A percentile compares a stretch with the other conserved stretches of the same genome.
These are phyloP conservation scores for Colletotrichum sp. DNA, from an alignment of 2,329 filamentous ascomycete species.

Conservation along the genomic window DNA sequence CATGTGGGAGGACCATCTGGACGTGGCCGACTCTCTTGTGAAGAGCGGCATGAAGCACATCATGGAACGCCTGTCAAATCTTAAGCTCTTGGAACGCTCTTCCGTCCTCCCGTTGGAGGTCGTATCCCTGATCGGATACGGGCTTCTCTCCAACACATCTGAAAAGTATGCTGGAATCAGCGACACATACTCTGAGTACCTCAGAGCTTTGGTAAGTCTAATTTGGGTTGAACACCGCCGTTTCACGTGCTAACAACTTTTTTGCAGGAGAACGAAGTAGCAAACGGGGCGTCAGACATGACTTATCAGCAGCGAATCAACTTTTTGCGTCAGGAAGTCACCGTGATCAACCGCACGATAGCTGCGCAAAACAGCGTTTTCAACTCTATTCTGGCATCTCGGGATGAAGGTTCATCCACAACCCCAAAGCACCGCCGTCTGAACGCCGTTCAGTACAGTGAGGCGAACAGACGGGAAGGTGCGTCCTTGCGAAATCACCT, in stretches of 20 bases:
- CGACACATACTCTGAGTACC: slow-evolving; percentile 45
- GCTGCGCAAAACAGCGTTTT: slow-evolving; percentile 35
- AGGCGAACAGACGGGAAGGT: background rate
- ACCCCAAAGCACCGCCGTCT: slow-evolving; percentile 20
- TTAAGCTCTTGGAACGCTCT: slow-evolving; percentile 36
- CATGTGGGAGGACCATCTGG: slow-evolving; percentile 32
- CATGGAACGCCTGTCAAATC: slow-evolving; percentile 34
- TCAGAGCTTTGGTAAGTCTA: slow-evolving; percentile 41
- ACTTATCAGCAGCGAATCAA: slow-evolving; percentile 44
- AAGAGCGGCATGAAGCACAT: slow-evolving; percentile 38
- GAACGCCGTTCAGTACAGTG: slow-evolving; percentile 17
- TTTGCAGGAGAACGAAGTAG: slow-evolving; percentile 42
- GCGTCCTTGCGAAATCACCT: slow-evolving; percentile 2
- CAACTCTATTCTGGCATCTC: slow-evolving; percentile 22
- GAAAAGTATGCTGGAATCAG: slow-evolving; percentile 40
- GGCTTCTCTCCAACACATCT: slow-evolving; percentile 42
- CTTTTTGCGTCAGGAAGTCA: slow-evolving; percentile 44
- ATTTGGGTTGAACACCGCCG: background rate
- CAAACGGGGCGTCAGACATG: slow-evolving; percentile 41
- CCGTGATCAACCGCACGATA: slow-evolving; percentile 39
- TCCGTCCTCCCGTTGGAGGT: slow-evolving; percentile 47
- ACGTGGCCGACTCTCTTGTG: slow-evolving; percentile 32
- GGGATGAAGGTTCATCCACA: background rate
- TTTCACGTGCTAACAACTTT: slow-evolving; percentile 20
- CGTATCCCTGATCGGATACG: slow-evolving; percentile 41